Conservation (phyloP, 768 basidiomycete species). For the Podaxis mareebaensis region DNA sequence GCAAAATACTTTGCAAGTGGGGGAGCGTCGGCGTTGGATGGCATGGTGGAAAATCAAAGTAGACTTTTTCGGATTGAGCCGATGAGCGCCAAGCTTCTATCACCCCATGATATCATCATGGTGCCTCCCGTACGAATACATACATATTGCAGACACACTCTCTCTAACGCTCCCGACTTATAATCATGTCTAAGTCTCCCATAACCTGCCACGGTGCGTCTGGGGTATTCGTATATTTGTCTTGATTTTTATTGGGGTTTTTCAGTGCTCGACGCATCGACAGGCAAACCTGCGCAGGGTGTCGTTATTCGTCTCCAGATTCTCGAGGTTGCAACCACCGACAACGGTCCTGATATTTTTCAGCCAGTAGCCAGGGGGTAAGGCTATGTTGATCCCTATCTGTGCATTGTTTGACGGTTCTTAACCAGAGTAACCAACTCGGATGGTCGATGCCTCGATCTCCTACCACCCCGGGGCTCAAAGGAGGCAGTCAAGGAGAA, state of each 20-base stretch:
- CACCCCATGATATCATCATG: constrained; percentile 8
- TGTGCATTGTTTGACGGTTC: constrained; percentile 14
- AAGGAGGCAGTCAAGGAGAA: constrained; percentile 41
- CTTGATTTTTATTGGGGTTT: neutral
- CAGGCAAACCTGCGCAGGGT: constrained; percentile 77
- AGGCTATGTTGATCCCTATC: constrained; percentile 15
- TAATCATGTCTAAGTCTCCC: constrained; percentile 61
- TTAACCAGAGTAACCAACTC: constrained; percentile 64
- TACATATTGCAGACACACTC: neutral
- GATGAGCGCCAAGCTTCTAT: neutral
- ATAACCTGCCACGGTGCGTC: constrained; percentile 87
- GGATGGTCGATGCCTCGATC: constrained; percentile 80
- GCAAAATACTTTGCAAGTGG: constrained; percentile 92
- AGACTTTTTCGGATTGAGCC: constrained; percentile 21
- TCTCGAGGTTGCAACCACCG: constrained; percentile 34
- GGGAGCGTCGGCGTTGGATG: constrained; percentile 35
- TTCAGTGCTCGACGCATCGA: constrained; percentile 82
- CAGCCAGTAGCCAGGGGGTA: constrained; percentile 63
- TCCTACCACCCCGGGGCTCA: constrained; percentile 60
- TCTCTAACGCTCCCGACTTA: neutral
- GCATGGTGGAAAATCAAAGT: constrained; percentile 26
- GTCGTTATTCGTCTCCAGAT: constrained; percentile 66
- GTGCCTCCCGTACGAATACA: neutral
- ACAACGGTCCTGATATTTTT: constrained; percentile 45
- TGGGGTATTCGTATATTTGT: neutral